Conservation (phyloP, 495 filamentous ascomycete species). For the Lophiostoma macrostomum region DNA sequence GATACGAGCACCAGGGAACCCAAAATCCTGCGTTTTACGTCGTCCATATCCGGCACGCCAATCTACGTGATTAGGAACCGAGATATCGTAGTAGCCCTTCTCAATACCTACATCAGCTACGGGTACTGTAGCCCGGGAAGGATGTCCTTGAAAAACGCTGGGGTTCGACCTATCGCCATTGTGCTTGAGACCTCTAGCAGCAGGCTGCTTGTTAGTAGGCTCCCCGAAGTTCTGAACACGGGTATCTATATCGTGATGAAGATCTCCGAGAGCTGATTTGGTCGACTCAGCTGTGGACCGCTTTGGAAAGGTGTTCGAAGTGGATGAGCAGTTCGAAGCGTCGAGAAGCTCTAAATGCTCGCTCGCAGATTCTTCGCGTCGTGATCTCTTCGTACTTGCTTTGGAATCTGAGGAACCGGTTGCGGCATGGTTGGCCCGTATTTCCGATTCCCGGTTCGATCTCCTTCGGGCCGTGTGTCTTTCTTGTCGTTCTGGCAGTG, state of each 20-base stretch:
- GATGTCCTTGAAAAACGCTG: neutral
- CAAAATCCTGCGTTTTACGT: conserved; percentile 27
- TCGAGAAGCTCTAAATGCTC: no score
- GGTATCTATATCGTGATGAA: conserved; percentile 3
- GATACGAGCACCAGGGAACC: conserved; percentile 28
- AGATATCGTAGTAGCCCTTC: conserved; percentile 4
- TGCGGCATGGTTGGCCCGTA: no score
- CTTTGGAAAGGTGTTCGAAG: neutral
- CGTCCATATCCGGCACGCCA: conserved; percentile 16
- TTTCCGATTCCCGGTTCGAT: no score
- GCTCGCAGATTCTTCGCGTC: no score
- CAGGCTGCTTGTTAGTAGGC: neutral
- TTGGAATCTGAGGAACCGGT: no score
- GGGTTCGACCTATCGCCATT: conserved; percentile 11
- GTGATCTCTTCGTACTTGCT: no score
- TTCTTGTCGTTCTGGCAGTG: no score
- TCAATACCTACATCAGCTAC: neutral
- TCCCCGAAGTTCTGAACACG: conserved; percentile 14
- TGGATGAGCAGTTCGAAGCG: no score
- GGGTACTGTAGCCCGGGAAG: neutral
- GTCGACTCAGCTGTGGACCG: neutral
- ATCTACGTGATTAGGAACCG: conserved; percentile 17
- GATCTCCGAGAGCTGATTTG: neutral
- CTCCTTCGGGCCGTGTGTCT: no score
- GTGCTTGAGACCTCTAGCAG: conserved; percentile 4